Evolutionary conservation across 805 yeast genomes (phyloP), one percentile per base, ranked within the genome.

Genomic region (Nakazawaea molendinolei): DNA sequence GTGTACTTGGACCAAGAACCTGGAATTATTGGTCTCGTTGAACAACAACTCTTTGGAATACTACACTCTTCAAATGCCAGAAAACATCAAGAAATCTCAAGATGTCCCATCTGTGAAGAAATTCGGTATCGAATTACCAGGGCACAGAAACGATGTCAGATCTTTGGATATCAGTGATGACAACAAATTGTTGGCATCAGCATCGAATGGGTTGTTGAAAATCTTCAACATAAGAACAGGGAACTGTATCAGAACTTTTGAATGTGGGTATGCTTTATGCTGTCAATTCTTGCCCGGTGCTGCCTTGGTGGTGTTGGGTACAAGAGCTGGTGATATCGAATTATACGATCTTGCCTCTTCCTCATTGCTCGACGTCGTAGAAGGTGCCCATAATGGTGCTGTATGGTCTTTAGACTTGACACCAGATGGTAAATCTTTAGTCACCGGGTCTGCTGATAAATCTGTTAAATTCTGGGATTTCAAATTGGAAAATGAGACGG

Each of bases 381-480:
- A 80, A 39, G 71, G 63, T 23, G 97, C 95, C 0, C 95, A 86
- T 52, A 74, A 70, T 8, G 79, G 77, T 20, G 85, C 96, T 1
- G 74, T 92, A 33, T 92, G 97, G 97, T 79, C 95, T 1, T 65
- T 92, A 47, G 96, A 90, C 54, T 55, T 92, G 23, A 75, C 90
- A 3, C 73, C 81, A 10, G 95, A 90, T 58, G 98, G 97, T 12
- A 80, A 76, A 47, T 69, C 80, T 1, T 63, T 92, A 33, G 78
- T 89, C 0, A 84, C 97, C 3, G 98, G 97, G 8, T 90, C 97
- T 23, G 94, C 95, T 26, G 99, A 92, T 57, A 89, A 89, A 53
- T 61, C 74, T 4, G 81, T 90, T 28, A 86, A 86, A 53, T 86
- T 87, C 54, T 92, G 98, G 98, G 75, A 79, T 32, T 76, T 92